Evolutionary conservation across 1,284 basidiomycete species (phyloP).

Genomic region (Baeospora myosura): DNA sequence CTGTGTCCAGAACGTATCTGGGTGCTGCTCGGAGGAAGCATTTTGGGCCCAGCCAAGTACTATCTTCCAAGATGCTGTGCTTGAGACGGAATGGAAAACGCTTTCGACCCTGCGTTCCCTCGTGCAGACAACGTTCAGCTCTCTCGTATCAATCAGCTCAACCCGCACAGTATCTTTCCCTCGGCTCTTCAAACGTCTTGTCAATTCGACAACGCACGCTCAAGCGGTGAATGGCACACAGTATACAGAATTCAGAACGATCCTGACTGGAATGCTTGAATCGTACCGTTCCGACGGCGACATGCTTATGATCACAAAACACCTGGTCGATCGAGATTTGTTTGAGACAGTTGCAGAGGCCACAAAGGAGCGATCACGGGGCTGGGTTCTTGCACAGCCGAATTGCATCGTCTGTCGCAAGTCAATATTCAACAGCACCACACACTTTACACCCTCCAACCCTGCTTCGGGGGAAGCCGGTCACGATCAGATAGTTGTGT

Average conservation of each 20-base stretch:
- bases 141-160: slow-evolving; percentile 78
- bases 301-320: slow-evolving; percentile 82
- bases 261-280: slow-evolving; percentile 90
- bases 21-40: slow-evolving; percentile 26
- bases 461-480: slow-evolving; percentile 2
- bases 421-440: slow-evolving; percentile 23
- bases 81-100: slow-evolving; percentile 22
- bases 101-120: slow-evolving; percentile 60
- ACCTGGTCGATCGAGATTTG: slow-evolving; percentile 77
- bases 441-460: slow-evolving; percentile 7
- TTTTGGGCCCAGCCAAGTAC: slow-evolving; percentile 14
- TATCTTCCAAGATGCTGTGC: slow-evolving; percentile 16
- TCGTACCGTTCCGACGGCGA: slow-evolving; percentile 90
- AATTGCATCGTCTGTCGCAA: slow-evolving; percentile 43
- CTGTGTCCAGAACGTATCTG: slow-evolving; percentile 66
- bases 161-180: slow-evolving; percentile 87
- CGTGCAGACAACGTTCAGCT: slow-evolving; percentile 81
- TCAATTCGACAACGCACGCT: slow-evolving; percentile 53
- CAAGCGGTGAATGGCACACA: slow-evolving; percentile 50
- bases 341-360: slow-evolving; percentile 64
- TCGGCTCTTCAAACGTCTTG: slow-evolving; percentile 82
- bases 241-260: slow-evolving; percentile 87
- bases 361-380: slow-evolving; percentile 40
- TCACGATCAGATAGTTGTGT: slow-evolving; percentile 28
- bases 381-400: slow-evolving; percentile 40